phyloP scores from a whole-genome alignment of 2,329 filamentous ascomycete species.

The Xylariaceae sp. region DNA sequence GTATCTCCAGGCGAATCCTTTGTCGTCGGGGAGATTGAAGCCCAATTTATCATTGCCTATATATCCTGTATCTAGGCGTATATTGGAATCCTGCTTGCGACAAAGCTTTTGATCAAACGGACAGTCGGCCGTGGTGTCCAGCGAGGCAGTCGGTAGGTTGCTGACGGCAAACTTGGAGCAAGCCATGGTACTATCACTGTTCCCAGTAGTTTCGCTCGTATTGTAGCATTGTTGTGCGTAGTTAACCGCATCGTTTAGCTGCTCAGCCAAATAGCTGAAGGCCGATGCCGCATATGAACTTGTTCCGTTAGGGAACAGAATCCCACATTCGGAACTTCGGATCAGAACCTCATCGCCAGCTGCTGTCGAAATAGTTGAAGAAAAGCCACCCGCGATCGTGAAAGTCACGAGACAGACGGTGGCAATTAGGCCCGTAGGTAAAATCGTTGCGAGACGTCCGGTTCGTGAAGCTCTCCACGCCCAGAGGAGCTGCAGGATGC shows the following conservation, averaged over 20 bases:
- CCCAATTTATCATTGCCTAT: slow-evolving; percentile 15
- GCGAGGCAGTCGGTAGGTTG: neutral
- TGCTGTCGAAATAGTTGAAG: slow-evolving; percentile 14
- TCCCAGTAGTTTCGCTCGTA: neutral
- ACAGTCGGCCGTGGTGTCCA: slow-evolving; percentile 3
- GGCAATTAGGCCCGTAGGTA: neutral
- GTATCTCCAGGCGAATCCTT: slow-evolving; percentile 10
- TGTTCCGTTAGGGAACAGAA: neutral
- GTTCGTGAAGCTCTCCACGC: neutral
- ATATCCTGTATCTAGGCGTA: slow-evolving; percentile 1
- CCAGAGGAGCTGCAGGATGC: slow-evolving; percentile 3
- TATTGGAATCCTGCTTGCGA: neutral
- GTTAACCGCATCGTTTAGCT: slow-evolving; percentile 6
- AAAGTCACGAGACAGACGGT: slow-evolving; percentile 6
- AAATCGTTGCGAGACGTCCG: neutral
- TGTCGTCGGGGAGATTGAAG: slow-evolving; percentile 7
- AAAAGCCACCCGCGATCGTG: slow-evolving; percentile 13
- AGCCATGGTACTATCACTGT: neutral
- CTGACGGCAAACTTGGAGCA: slow-evolving; percentile 9
- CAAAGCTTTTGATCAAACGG: slow-evolving; percentile 11
- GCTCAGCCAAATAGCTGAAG: neutral
- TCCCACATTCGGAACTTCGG: slow-evolving; percentile 4
- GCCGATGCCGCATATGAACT: neutral
- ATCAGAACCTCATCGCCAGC: slow-evolving; percentile 15
- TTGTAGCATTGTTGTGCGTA: slow-evolving; percentile 18